Evolutionary conservation across 106 monocot species (phyloP).

Genomic region (Dendrobium chrysotoxum): DNA sequence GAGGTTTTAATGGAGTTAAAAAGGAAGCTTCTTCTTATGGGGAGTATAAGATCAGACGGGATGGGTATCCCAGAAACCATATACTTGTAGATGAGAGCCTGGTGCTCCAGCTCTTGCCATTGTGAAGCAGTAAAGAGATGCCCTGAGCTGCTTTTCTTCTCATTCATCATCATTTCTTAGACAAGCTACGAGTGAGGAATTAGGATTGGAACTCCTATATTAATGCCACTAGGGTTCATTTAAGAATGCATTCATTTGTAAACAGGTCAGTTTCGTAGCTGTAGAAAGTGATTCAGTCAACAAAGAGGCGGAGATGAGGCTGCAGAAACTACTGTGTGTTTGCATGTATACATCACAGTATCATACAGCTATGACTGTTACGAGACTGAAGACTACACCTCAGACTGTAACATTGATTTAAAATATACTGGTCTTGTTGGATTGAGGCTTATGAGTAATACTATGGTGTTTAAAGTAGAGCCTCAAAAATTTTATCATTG

Average conservation of each 20-base stretch:
- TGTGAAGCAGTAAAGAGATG: slow-evolving; percentile 81
- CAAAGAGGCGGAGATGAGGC: slow-evolving; percentile 31
- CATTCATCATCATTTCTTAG: too few relatives aligned
- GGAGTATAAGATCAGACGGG: slow-evolving; percentile 78
- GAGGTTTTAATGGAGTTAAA: slow-evolving; percentile 21
- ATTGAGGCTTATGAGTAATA: background rate
- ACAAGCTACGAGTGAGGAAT: background rate
- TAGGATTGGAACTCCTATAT: background rate
- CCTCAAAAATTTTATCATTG: too few relatives aligned
- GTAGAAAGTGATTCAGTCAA: slow-evolving; percentile 64
- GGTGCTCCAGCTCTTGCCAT: slow-evolving; percentile 94
- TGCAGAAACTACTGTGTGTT: slow-evolving; percentile 72
- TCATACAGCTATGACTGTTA: background rate
- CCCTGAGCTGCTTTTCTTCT: slow-evolving; percentile 6
- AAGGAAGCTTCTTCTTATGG: slow-evolving; percentile 58
- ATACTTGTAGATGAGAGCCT: slow-evolving; percentile 93
- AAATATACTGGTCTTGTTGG: background rate
- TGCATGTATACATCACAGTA: slow-evolving; percentile 25
- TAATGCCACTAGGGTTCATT: background rate
- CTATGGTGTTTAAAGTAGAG: background rate
- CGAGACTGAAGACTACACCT: too few relatives aligned
- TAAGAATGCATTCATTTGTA: background rate
- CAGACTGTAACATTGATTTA: background rate
- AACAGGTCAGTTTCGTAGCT: slow-evolving; percentile 5
- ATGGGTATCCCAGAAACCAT: slow-evolving; percentile 81